These are phyloP conservation scores for Maudiozyma serrabonitensis DNA, from an alignment of 805 yeast genomes.

Conservation along the genomic window DNA sequence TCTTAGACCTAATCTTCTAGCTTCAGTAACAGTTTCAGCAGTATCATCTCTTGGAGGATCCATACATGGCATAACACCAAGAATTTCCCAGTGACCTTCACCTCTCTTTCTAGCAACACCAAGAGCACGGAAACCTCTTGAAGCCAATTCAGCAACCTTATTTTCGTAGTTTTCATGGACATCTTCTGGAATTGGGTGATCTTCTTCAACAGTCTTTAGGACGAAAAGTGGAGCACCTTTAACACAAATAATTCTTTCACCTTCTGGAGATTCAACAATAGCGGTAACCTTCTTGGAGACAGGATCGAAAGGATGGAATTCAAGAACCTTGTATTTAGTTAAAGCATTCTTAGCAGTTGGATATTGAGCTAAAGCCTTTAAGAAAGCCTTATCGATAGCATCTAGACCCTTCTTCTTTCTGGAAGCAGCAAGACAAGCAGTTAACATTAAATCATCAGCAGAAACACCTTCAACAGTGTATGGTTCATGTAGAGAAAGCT, in stretches of 20 bases:
- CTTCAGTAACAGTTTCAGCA: conserved; percentile 88
- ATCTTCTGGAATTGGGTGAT: conserved; percentile 92
- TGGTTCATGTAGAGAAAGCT: conserved; percentile 91
- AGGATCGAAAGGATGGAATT: conserved; percentile 97
- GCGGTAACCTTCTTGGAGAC: conserved; percentile 95
- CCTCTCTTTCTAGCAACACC: conserved; percentile 99
- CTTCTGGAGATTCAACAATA: conserved; percentile 89
- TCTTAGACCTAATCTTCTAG: conserved; percentile 82
- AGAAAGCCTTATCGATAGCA: conserved; percentile 94
- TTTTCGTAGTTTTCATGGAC: conserved; percentile 89
- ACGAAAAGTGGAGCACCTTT: conserved; percentile 98
- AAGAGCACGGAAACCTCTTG: conserved; percentile 96
- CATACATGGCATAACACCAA: conserved; percentile 98
- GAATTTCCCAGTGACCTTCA: conserved; percentile 95
- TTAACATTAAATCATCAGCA: conserved; percentile 90
- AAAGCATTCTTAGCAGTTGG: conserved; percentile 91
- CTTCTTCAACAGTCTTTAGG: conserved; percentile 92
- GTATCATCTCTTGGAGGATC: conserved; percentile 99
- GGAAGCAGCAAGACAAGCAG: conserved; percentile 96
- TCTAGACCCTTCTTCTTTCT: conserved; percentile 97
- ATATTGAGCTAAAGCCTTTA: conserved; percentile 76
- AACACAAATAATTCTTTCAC: conserved; percentile 90
- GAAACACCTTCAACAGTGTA: conserved; percentile 97
- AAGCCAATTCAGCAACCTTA: conserved; percentile 95
- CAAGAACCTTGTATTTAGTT: conserved; percentile 87